Percentiles rank a stretch among this genome's conserved stretches.
Conservation (phyloP, 2,329 filamentous ascomycete species). For the Ceratocystiopsis minuta region DNA sequence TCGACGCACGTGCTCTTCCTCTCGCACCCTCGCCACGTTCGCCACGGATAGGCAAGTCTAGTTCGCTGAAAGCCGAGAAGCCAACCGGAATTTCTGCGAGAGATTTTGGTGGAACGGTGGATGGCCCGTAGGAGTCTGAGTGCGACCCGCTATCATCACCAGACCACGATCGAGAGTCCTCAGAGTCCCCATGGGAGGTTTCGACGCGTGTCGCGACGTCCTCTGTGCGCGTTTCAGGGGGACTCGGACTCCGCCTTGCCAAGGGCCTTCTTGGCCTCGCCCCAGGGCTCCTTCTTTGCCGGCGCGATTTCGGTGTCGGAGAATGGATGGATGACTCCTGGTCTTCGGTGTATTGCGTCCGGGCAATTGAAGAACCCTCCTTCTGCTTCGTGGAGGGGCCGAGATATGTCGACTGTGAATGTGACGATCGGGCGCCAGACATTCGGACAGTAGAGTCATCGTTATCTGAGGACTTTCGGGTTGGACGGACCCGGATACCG, state of each 20-base stretch:
- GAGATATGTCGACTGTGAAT: too few species aligned
- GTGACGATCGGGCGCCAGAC: too few species aligned
- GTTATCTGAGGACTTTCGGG: too few species aligned
- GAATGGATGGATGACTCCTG: constrained; percentile 14
- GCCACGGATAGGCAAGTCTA: constrained; percentile 35
- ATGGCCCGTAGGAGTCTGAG: constrained; percentile 20
- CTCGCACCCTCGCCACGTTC: constrained; percentile 26
- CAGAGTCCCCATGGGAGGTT: constrained; percentile 14
- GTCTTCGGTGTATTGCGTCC: constrained; percentile 7
- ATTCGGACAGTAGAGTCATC: too few species aligned
- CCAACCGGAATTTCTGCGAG: constrained; percentile 45
- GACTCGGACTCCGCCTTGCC: constrained; percentile 13
- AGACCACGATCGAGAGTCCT: neutral
- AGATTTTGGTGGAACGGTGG: constrained; percentile 29
- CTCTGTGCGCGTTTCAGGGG: constrained; percentile 15
- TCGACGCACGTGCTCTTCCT: constrained; percentile 28
- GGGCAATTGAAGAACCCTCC: too few species aligned
- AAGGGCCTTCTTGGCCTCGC: constrained; percentile 4
- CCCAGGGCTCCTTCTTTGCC: constrained; percentile 6
- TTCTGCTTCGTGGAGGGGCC: too few species aligned
- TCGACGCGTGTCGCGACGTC: constrained; percentile 11
- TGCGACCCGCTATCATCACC: constrained; percentile 14
- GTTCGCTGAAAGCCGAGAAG: constrained; percentile 47
- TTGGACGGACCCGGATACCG: neutral
- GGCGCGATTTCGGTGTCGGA: constrained; percentile 4